Percentiles rank a stretch among this genome's conserved stretches.
These are phyloP conservation scores for Paraurostyla sp. DNA, from an alignment of 73 alveolate genomes.

Conservation along the genomic window DNA sequence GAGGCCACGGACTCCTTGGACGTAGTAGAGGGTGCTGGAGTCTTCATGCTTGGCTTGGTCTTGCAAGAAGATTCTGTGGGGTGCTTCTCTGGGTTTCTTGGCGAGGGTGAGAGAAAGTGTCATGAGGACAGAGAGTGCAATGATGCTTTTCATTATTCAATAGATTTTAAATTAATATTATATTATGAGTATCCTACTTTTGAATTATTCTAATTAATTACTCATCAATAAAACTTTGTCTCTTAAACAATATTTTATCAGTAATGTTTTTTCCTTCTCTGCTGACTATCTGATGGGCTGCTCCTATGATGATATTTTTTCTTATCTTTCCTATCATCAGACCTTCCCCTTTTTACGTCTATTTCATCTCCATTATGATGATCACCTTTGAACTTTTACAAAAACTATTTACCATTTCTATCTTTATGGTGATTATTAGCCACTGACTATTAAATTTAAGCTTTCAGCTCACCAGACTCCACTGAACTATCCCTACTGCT, in stretches of 20 bases:
- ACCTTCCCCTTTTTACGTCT: background rate
- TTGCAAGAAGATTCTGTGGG: background rate
- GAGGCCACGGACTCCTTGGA: too few species aligned
- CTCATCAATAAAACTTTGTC: too few species aligned
- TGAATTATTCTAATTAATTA: background rate
- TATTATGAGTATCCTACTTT: background rate
- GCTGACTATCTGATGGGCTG: conserved; percentile 11
- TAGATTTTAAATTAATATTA: background rate
- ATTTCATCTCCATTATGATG: background rate
- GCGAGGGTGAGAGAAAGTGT: background rate
- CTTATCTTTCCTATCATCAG: background rate
- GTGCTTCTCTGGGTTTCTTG: background rate
- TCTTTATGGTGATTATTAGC: background rate
- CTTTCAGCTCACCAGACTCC: conserved; percentile 50
- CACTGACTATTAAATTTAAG: too few species aligned
- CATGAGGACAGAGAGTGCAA: background rate
- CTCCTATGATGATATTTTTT: background rate
- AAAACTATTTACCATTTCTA: background rate
- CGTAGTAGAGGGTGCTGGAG: background rate
- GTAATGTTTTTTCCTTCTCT: background rate
- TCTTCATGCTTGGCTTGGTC: background rate
- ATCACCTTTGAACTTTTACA: too few species aligned
- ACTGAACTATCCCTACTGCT: conserved; percentile 27
- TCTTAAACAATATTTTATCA: too few species aligned
- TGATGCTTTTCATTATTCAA: conserved; percentile 18